These are phyloP conservation scores for Ceratocystis diversiconidia DNA, from an alignment of 2,329 filamentous ascomycete species.

Conservation along the genomic window DNA sequence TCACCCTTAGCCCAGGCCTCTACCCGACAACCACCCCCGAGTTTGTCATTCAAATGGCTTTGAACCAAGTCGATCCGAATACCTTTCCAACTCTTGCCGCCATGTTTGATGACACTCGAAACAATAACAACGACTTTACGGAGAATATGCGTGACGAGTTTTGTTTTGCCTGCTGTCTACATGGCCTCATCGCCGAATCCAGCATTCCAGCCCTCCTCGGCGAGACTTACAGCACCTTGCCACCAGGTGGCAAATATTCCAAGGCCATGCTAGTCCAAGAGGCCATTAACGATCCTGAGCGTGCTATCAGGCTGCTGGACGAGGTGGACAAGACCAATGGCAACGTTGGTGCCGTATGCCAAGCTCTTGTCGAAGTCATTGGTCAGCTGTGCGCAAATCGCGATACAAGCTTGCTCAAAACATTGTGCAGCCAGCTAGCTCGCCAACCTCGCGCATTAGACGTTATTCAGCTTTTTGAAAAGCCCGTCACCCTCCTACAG, in stretches of 20 bases:
- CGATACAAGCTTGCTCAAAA: slow-evolving; percentile 68
- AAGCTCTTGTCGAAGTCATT: slow-evolving; percentile 60
- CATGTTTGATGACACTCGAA: slow-evolving; percentile 45
- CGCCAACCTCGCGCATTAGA: slow-evolving; percentile 60
- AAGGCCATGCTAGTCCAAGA: slow-evolving; percentile 68
- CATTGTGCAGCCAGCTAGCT: slow-evolving; percentile 57
- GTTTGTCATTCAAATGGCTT: slow-evolving; percentile 54
- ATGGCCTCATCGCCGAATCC: slow-evolving; percentile 65
- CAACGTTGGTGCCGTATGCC: slow-evolving; percentile 73
- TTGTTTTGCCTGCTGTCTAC: slow-evolving; percentile 76
- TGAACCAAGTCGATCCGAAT: slow-evolving; percentile 70
- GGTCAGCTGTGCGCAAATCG: slow-evolving; percentile 54
- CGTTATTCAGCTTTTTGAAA: slow-evolving; percentile 62
- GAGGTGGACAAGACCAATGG: slow-evolving; percentile 84
- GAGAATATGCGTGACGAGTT: slow-evolving; percentile 57
- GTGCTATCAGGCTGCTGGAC: slow-evolving; percentile 59
- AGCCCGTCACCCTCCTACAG: slow-evolving; percentile 51
- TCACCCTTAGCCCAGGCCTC: slow-evolving; percentile 45
- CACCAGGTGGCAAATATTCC: slow-evolving; percentile 56
- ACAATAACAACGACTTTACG: slow-evolving; percentile 38
- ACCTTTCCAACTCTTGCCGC: slow-evolving; percentile 49
- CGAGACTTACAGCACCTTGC: slow-evolving; percentile 67
- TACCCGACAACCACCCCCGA: slow-evolving; percentile 61
- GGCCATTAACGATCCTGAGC: slow-evolving; percentile 61
- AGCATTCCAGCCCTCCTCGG: slow-evolving; percentile 70